phyloP scores from a whole-genome alignment of 768 basidiomycete species.

The Cubamyces lactineus region DNA sequence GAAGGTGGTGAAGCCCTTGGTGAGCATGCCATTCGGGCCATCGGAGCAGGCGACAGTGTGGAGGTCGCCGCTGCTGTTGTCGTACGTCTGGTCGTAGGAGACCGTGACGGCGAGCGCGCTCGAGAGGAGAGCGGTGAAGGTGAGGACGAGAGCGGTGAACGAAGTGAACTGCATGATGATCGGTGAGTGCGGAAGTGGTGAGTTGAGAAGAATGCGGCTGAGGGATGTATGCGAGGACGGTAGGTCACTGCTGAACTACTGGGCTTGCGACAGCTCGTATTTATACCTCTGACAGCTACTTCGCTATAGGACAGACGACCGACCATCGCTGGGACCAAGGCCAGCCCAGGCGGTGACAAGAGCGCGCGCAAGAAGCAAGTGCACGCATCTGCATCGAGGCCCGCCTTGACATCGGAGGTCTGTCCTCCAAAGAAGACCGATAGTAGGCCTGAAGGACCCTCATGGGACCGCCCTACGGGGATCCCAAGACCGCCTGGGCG shows the following conservation, averaged over 20 bases:
- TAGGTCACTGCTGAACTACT: conserved; percentile 2
- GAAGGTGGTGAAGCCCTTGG: conserved; percentile 40
- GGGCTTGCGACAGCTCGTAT: not conserved
- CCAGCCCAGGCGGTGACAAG: conserved; percentile 2
- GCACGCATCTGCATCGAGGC: conserved; percentile 12
- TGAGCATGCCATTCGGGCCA: conserved; percentile 41
- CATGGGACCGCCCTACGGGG: conserved; percentile 17
- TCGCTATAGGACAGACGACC: not conserved
- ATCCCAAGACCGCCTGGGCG: conserved; percentile 16
- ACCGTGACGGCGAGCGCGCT: conserved; percentile 33
- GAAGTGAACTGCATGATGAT: conserved; percentile 35
- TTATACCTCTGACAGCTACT: not conserved
- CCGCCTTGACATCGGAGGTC: conserved; percentile 1
- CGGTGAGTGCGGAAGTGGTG: not conserved
- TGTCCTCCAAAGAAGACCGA: not conserved
- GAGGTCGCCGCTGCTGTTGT: conserved; percentile 35
- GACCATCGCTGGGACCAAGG: conserved; percentile 1
- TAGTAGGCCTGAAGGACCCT: not conserved
- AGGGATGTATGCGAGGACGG: conserved; percentile 8
- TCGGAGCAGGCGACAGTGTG: conserved; percentile 41
- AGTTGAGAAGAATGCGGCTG: not conserved
- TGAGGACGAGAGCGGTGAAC: conserved; percentile 25
- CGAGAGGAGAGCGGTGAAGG: conserved; percentile 23
- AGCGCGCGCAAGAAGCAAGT: not conserved
- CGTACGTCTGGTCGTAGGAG: conserved; percentile 44